phyloP scores from a whole-genome alignment of 1,284 basidiomycete genomes.

The Sanghuangporus weigelae region DNA sequence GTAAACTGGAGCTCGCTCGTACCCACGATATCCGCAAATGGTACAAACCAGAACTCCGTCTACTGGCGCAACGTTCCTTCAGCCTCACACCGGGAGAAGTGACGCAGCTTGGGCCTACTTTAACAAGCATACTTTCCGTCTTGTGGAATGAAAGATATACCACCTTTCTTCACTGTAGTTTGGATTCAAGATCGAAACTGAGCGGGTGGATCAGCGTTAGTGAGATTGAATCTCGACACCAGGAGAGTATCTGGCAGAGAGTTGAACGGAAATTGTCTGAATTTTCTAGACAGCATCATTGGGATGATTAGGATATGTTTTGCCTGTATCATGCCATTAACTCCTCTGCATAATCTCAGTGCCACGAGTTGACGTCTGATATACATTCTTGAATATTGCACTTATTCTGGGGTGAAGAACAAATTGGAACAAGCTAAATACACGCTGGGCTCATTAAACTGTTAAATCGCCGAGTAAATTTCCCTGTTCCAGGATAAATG shows the following conservation, averaged over 20 bases:
- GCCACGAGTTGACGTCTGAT: neutral
- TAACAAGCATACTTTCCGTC: neutral
- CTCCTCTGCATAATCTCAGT: neutral
- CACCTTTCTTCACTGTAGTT: neutral
- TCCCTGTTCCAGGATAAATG: neutral
- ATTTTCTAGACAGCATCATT: neutral
- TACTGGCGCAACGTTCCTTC: neutral
- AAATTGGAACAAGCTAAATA: neutral
- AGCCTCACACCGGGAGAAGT: slow-evolving; percentile 6
- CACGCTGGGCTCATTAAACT: neutral
- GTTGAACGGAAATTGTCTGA: neutral
- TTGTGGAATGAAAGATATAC: neutral
- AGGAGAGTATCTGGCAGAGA: neutral
- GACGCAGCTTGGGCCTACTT: slow-evolving; percentile 1
- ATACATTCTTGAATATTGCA: neutral
- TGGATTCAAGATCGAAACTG: neutral
- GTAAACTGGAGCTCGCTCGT: slow-evolving; percentile 5
- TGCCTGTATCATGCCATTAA: too few relatives aligned
- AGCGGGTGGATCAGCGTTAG: neutral
- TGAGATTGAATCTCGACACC: neutral
- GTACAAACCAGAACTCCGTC: neutral
- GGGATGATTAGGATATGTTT: neutral
- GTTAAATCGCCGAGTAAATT: neutral
- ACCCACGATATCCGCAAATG: slow-evolving; percentile 4
- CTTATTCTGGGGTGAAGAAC: too few relatives aligned